Base-by-base conservation (phyloP, 2,329 filamentous ascomycete genomes). In the Coniochaeta hoffmannii region DNA sequence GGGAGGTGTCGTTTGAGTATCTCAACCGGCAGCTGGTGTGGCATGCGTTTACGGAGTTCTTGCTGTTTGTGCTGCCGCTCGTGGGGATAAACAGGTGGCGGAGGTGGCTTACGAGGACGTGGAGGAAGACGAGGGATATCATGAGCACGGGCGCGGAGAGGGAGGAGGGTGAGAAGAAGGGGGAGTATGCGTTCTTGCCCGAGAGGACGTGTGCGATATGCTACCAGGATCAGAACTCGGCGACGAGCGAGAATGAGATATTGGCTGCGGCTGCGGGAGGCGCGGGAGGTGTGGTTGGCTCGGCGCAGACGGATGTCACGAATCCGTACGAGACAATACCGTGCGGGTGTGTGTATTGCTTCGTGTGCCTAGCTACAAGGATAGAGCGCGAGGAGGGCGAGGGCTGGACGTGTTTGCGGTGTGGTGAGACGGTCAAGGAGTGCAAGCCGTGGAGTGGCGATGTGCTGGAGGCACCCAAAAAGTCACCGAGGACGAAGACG, bases 1-100 rank as follows among this genome's bases (percentile, higher is more conserved):
- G 93, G 31, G 91, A 97, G 71, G 92, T 99, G 26, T 96, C 90
- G 1, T 97, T 99, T 68, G 94, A 99, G 72, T 97, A 97, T 66
- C 82, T 97, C 52, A 99, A 99, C 69, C 86, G 94, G 50, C 94
- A 99, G 73, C 83, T 99, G 11, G 94, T 99, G 35, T 99, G 94
- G 94, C 94, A 99, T 72, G 94, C 94, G n/a, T 96, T 99, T 65
- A 99, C 94, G 26, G 94, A 99, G 69, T 99, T 99, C 64, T 77
- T 99, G n/a, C 81, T 99, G 31, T 99, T 97, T 69, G 82, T 97
- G 17, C 79, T 99, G n/a, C 94, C 94, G 0, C 80, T 99, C n/a
- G 89, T 99, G 41, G 94, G 94, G 53, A 93, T 99, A 62, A 87
- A 89, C 65, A 83, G 91, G 61, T 99, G 94, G 94, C 83, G 90